These are phyloP conservation scores for Curvularia sp. DNA, from an alignment of 2,329 filamentous ascomycete species.

Conservation along the genomic window DNA sequence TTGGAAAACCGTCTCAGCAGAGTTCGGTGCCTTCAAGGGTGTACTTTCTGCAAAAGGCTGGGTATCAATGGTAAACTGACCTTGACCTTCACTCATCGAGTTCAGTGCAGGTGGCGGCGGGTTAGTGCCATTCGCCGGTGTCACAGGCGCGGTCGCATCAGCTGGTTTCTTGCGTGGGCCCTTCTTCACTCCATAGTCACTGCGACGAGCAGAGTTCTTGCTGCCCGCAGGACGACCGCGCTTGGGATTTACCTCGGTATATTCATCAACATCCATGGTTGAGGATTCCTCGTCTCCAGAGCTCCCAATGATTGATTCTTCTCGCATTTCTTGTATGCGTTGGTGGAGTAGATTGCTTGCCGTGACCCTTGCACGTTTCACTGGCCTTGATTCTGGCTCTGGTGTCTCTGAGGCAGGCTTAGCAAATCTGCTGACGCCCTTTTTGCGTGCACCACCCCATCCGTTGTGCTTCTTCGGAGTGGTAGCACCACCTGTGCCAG, in stretches of 20 bases:
- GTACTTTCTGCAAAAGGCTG: slow-evolving; percentile 29
- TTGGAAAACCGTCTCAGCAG: slow-evolving; percentile 46
- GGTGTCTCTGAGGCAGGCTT: slow-evolving; percentile 44
- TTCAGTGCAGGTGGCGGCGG: slow-evolving; percentile 40
- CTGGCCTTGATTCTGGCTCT: slow-evolving; percentile 43
- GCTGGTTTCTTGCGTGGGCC: slow-evolving; percentile 52
- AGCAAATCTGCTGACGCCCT: slow-evolving; percentile 45
- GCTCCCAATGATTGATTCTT: slow-evolving; percentile 49
- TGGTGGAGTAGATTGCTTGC: slow-evolving; percentile 47
- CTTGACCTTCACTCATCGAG: slow-evolving; percentile 49
- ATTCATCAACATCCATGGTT: slow-evolving; percentile 40
- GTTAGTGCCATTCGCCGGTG: slow-evolving; percentile 33
- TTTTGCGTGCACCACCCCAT: slow-evolving; percentile 50
- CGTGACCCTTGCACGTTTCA: slow-evolving; percentile 38
- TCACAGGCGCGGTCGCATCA: slow-evolving; percentile 30
- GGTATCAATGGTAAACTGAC: slow-evolving; percentile 47
- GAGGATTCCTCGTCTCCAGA: slow-evolving; percentile 48
- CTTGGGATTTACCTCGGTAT: slow-evolving; percentile 33
- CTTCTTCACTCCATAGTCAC: slow-evolving; percentile 59
- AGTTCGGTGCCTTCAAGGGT: slow-evolving; percentile 34
- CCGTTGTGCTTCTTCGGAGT: slow-evolving; percentile 46
- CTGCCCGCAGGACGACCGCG: slow-evolving; percentile 53
- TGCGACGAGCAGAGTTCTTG: slow-evolving; percentile 55
- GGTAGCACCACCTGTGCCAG: slow-evolving; percentile 37
- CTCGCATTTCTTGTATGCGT: slow-evolving; percentile 57